Evolutionary conservation across 2,329 filamentous ascomycete genomes (phyloP).

Genomic region (Fusarium sp.): DNA sequence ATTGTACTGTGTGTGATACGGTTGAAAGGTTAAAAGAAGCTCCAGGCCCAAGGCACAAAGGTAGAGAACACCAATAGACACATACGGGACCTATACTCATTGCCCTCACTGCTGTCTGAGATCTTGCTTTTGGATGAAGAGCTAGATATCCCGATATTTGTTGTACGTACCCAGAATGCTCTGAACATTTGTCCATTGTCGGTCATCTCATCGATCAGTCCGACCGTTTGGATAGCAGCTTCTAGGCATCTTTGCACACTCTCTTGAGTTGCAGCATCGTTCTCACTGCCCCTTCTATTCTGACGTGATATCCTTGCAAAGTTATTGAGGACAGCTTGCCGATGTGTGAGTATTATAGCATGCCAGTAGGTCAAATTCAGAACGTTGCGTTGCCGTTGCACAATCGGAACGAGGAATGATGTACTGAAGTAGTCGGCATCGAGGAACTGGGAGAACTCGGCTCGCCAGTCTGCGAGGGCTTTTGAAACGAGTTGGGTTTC

Average conservation of each 20-base stretch:
- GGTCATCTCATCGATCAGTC: slow-evolving; percentile 33
- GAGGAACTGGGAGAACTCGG: slow-evolving; percentile 47
- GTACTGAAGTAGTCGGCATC: slow-evolving; percentile 49
- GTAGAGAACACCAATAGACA: neutral
- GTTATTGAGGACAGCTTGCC: slow-evolving; percentile 49
- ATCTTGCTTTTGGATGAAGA: neutral
- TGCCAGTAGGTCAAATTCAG: slow-evolving; percentile 55
- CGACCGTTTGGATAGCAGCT: slow-evolving; percentile 34
- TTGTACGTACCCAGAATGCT: slow-evolving; percentile 31
- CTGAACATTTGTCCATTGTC: slow-evolving; percentile 36
- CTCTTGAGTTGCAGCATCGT: slow-evolving; percentile 18
- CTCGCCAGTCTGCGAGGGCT: slow-evolving; percentile 47
- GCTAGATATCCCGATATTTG: neutral
- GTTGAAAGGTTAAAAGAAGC: neutral
- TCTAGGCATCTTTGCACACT: slow-evolving; percentile 33
- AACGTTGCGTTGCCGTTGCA: slow-evolving; percentile 52
- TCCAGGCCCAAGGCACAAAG: neutral
- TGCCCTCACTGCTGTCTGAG: neutral
- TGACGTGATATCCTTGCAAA: slow-evolving; percentile 37
- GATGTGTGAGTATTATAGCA: slow-evolving; percentile 50
- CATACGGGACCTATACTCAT: neutral
- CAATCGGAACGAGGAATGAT: slow-evolving; percentile 49
- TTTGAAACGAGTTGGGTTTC: slow-evolving; percentile 43
- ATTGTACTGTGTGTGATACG: neutral
- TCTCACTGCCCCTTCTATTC: neutral